Evolutionary conservation across 495 filamentous ascomycete species (phyloP), one percentile per base, ranked within the genome.

Genomic region (Lasiosphaeria miniovina): DNA sequence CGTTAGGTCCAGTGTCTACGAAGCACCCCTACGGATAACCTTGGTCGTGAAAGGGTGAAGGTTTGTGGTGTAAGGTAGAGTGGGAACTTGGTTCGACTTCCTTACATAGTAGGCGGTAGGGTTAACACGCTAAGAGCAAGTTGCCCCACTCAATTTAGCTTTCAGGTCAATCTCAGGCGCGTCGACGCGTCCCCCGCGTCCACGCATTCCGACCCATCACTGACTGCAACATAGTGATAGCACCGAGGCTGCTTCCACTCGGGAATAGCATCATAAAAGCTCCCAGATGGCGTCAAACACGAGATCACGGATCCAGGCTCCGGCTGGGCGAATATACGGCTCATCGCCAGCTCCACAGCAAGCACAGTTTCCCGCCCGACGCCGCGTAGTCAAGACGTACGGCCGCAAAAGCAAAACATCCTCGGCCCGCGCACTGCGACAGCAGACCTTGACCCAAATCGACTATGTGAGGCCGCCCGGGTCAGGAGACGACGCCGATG

Each of bases 371-470:
- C 68, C 78, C 0, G 49, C 64, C 14, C 70, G 70, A 33, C 68
- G 62, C n/a, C 66, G 63, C 17, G 53, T 66, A 0, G 61, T 75
- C 49, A 75, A 62, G 55, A 79, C 70, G 0, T 81, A 81, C 65
- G 73, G 76, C 3, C 32, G 46, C 3, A 62, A 66, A 8, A 40
- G 46, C 3, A 62, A 66, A 8, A 53, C 65, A 15, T 55, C 68
- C 14, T 59, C 76, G 8, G 55, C 67, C 45, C 66, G 61, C 24
- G 59, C 65, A 7, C 59, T 70, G 34, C 64, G 68, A 45, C 79
- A 81, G 65, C 69, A 74, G 36, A 83, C 80, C 5, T 61, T 83
- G 63, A 83, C 80, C 5, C 79, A 83, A 69, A 75, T 81, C 61
- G 71, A 71, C 56, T 80, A 74, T 48, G 65, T 75, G 45, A 62